Conservation (phyloP, 2,329 filamentous ascomycete species). For the Colletotrichum magnum region DNA sequence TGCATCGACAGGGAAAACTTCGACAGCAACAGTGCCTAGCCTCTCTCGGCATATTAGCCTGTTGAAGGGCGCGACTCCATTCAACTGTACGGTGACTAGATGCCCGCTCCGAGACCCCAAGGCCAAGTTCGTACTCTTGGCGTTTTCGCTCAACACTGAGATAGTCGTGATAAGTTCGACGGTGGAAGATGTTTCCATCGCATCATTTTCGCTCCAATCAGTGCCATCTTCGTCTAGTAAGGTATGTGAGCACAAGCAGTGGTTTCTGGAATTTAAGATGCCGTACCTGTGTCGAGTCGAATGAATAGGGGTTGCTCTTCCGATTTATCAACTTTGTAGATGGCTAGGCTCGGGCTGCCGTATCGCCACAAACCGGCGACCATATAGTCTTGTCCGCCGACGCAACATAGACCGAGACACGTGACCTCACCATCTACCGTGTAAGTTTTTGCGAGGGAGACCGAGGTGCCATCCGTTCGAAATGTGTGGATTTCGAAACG, state of each 20-base stretch:
- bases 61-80: constrained; percentile 41
- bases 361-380: constrained; percentile 53
- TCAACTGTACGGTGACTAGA: constrained; percentile 57
- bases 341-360: constrained; percentile 51
- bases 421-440: constrained; percentile 63
- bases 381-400: constrained; percentile 47
- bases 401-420: constrained; percentile 56
- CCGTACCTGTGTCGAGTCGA: constrained; percentile 45
- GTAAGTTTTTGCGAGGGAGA: constrained; percentile 50
- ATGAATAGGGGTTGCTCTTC: constrained; percentile 35
- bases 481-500: constrained; percentile 57
- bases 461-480: constrained; percentile 49
- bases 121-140: constrained; percentile 51
- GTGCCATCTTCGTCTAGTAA: constrained; percentile 5
- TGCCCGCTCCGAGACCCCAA: constrained; percentile 68
- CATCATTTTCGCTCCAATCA: constrained; percentile 11
- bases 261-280: not conserved
- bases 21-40: constrained; percentile 54
- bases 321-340: constrained; percentile 43
- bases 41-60: constrained; percentile 49
- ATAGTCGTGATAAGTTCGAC: constrained; percentile 59
- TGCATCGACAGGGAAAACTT: constrained; percentile 47
- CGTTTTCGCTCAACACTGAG: constrained; percentile 48
- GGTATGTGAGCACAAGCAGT: not conserved
- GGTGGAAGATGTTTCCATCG: constrained; percentile 30